Percentiles rank a stretch among this genome's conserved stretches.
Evolutionary conservation across 257 asterid species (phyloP).

Genomic region (Jacaranda copaia): DNA sequence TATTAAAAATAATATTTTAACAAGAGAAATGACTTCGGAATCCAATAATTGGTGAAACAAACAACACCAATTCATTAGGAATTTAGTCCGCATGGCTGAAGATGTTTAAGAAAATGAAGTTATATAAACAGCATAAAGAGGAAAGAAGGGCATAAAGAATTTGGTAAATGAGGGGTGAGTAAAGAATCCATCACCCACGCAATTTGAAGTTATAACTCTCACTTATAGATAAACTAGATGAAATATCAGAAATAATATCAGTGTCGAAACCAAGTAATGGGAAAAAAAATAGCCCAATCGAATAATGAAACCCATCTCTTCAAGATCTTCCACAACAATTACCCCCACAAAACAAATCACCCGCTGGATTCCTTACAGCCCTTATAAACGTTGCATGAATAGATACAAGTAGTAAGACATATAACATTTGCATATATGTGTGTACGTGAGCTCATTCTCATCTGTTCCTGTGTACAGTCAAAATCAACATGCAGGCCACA

Average conservation of each 20-base stretch:
- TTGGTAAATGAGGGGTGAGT: not conserved
- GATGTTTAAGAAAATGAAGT: not conserved
- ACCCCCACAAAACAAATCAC: not conserved
- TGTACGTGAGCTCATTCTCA: conserved; percentile 11
- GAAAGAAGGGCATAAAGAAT: not conserved
- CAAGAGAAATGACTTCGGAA: not conserved
- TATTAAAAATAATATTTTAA: not conserved
- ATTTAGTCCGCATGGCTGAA: conserved; percentile 1
- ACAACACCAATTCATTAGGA: not conserved
- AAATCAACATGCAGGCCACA: conserved; percentile 22
- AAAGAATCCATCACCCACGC: not conserved
- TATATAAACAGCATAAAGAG: not conserved
- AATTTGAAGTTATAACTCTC: conserved; percentile 6
- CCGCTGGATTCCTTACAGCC: conserved; percentile 9
- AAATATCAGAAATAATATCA: not conserved
- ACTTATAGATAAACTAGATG: not conserved
- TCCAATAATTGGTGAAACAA: conserved; percentile 1
- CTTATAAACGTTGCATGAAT: not conserved
- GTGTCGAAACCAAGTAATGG: not conserved
- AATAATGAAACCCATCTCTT: conserved; percentile 13
- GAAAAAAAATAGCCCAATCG: not conserved
- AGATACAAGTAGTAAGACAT: conserved; percentile 7
- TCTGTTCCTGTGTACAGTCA: conserved; percentile 17
- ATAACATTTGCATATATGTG: conserved; percentile 8
- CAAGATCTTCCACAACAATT: conserved; percentile 14